phyloP scores from a whole-genome alignment of 176 grass and related monocot genomes.

The Luzula sylvatica region DNA sequence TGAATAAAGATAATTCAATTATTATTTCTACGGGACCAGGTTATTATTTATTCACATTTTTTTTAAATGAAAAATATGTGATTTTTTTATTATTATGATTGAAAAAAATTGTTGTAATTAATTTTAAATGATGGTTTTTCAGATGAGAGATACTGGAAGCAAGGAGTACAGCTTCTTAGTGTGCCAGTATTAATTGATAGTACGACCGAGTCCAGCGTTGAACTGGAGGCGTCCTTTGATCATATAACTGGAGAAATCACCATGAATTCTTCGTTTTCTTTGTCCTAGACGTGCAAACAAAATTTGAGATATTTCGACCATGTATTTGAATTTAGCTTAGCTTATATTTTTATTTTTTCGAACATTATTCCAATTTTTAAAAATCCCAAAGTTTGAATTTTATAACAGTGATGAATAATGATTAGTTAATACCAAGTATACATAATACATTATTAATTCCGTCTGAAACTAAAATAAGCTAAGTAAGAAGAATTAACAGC shows the following conservation, averaged over 20 bases:
- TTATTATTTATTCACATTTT: conserved; percentile 9
- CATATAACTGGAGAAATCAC: conserved; percentile 34
- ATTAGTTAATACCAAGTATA: too few relatives aligned
- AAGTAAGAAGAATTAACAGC: too few relatives aligned
- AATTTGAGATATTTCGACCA: too few relatives aligned
- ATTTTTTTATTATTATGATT: too few relatives aligned
- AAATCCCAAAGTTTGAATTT: too few relatives aligned
- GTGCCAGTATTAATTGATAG: conserved; percentile 34
- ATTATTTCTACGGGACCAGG: conserved; percentile 64
- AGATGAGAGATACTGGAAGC: conserved; percentile 83
- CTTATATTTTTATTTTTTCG: too few relatives aligned
- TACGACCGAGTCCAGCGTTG: background rate
- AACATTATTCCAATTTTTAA: too few relatives aligned
- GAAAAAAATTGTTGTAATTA: too few relatives aligned
- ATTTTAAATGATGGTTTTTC: background rate
- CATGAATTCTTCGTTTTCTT: conserved; percentile 25
- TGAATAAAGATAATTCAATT: conserved; percentile 39
- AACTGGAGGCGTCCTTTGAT: conserved; percentile 57
- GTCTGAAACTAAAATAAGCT: too few relatives aligned
- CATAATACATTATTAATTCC: too few relatives aligned
- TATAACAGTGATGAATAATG: too few relatives aligned
- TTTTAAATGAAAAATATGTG: background rate
- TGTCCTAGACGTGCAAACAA: background rate
- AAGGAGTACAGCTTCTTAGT: conserved; percentile 76
- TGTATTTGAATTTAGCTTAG: too few relatives aligned